phyloP scores from a whole-genome alignment of 495 filamentous ascomycete species.

The Polyplosphaeria fusca region DNA sequence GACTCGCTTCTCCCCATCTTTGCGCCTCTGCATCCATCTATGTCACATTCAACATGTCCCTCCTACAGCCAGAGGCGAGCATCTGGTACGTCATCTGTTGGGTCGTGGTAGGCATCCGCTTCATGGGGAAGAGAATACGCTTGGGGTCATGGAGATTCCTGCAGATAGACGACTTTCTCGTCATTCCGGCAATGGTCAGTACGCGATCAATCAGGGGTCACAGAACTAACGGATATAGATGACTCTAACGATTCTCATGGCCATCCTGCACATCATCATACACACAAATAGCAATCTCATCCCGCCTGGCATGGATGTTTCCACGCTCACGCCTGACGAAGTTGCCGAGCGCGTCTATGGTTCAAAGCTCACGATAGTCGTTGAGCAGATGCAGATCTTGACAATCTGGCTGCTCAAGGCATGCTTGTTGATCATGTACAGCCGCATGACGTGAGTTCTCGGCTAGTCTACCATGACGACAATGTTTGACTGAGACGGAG shows the following conservation, averaged over 20 bases:
- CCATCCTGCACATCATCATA: constrained; percentile 56
- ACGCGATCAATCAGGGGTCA: not conserved
- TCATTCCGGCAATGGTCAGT: constrained; percentile 49
- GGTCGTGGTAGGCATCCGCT: constrained; percentile 41
- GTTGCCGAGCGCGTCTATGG: constrained; percentile 50
- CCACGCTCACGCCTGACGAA: constrained; percentile 55
- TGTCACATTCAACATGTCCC: constrained; percentile 38
- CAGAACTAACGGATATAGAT: constrained; percentile 16
- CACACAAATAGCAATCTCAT: constrained; percentile 58
- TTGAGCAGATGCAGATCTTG: constrained; percentile 49
- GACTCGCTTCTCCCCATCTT: not conserved
- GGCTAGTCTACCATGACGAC: not conserved
- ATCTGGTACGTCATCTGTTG: constrained; percentile 48
- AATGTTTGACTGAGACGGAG: not conserved
- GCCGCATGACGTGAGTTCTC: constrained; percentile 49
- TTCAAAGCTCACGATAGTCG: constrained; percentile 54
- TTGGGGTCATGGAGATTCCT: constrained; percentile 47
- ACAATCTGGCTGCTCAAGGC: constrained; percentile 53
- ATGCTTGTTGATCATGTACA: constrained; percentile 53
- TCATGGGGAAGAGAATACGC: constrained; percentile 42
- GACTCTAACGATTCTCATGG: constrained; percentile 56
- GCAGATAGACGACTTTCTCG: constrained; percentile 58
- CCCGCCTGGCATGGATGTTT: constrained; percentile 50
- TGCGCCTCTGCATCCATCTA: not conserved
- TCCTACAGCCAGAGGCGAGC: constrained; percentile 49